Percentiles rank a stretch among this genome's conserved stretches.
These are phyloP conservation scores for Geranomyces michiganensis DNA, from an alignment of 192 early-diverging fungal genomes.

Conservation along the genomic window DNA sequence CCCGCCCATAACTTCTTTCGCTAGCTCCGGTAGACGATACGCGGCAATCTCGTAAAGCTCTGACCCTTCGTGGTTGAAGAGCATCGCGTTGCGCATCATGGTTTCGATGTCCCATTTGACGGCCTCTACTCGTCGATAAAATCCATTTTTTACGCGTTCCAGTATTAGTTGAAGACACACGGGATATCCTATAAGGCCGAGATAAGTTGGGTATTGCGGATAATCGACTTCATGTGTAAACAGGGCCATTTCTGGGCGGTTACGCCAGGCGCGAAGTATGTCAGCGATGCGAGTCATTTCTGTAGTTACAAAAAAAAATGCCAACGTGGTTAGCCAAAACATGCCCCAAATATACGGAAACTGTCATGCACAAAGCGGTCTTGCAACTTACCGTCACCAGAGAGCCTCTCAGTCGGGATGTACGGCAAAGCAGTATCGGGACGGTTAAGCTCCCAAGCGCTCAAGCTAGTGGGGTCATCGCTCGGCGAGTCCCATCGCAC, in stretches of 20 bases:
- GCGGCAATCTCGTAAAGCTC: constrained; percentile 18
- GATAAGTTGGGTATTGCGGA: constrained; percentile 32
- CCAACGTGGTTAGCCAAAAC: too few relatives aligned
- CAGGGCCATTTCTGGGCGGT: constrained; percentile 8
- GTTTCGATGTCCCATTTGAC: constrained; percentile 26
- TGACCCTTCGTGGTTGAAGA: constrained; percentile 17
- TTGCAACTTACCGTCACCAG: constrained; percentile 1
- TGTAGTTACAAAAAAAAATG: neutral
- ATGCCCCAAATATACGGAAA: neutral
- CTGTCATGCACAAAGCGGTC: too few relatives aligned
- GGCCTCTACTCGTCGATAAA: constrained; percentile 36
- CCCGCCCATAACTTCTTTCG: constrained; percentile 15
- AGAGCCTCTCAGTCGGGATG: constrained; percentile 8
- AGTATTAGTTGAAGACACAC: constrained; percentile 30
- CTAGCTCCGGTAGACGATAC: neutral
- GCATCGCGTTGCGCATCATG: constrained; percentile 23
- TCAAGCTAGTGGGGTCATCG: constrained; percentile 1
- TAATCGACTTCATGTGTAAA: constrained; percentile 31
- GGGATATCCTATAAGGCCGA: constrained; percentile 32
- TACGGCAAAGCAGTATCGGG: constrained; percentile 6
- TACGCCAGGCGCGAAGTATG: constrained; percentile 9
- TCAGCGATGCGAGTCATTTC: constrained; percentile 16
- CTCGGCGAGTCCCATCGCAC: constrained; percentile 22
- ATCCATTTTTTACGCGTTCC: constrained; percentile 25
- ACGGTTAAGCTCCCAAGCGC: constrained; percentile 35